A percentile compares a stretch with the other conserved stretches of the same genome.
Evolutionary conservation across 495 filamentous ascomycete genomes (phyloP).

Genomic region (Cairneyella variabilis): DNA sequence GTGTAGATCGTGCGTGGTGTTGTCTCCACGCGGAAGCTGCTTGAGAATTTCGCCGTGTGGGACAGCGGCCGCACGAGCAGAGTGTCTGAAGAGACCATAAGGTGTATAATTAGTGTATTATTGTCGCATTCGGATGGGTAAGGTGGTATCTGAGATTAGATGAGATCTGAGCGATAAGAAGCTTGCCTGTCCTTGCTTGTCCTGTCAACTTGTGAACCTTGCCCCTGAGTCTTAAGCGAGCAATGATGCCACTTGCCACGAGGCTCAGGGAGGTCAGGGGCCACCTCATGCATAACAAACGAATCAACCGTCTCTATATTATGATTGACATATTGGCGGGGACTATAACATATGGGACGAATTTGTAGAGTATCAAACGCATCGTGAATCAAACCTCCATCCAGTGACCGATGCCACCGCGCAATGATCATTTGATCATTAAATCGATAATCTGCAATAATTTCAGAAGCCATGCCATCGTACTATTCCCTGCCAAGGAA

Average conservation of each 20-base stretch:
- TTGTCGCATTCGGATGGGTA: not conserved
- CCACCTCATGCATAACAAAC: constrained; percentile 17
- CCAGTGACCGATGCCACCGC: too few relatives aligned
- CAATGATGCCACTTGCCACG: constrained; percentile 19
- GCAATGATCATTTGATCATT: too few relatives aligned
- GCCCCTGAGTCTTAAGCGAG: not conserved
- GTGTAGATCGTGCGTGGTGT: not conserved
- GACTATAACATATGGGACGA: constrained; percentile 5
- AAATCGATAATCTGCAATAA: too few relatives aligned
- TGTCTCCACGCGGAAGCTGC: not conserved
- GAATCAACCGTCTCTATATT: constrained; percentile 17
- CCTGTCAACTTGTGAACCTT: not conserved
- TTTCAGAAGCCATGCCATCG: too few relatives aligned
- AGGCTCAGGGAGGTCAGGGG: constrained; percentile 3
- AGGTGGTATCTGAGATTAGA: constrained; percentile 10
- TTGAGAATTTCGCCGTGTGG: not conserved
- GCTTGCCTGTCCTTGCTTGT: not conserved
- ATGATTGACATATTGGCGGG: constrained; percentile 20
- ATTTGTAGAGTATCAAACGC: not conserved
- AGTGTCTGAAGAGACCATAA: not conserved
- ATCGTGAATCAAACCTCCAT: constrained; percentile 16
- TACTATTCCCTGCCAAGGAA: constrained; percentile 4
- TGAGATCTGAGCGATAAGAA: constrained; percentile 17
- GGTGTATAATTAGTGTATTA: not conserved
- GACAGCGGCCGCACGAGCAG: not conserved